Evolutionary conservation across 225 moss, liverwort and hornwort species (phyloP).

Genomic region (Antitrichia curtipendula): DNA sequence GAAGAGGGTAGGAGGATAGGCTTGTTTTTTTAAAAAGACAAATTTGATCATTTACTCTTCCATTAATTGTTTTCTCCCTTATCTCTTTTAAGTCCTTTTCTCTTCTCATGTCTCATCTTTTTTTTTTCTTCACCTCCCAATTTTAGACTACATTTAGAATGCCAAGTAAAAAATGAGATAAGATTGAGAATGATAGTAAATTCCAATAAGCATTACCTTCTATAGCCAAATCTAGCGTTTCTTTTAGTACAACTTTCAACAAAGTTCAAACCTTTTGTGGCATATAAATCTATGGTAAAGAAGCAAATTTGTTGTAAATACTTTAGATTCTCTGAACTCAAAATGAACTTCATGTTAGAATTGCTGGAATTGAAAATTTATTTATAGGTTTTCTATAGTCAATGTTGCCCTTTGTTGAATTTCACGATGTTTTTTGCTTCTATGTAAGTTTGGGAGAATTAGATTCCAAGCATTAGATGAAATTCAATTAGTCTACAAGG

Average conservation of each 20-base stretch:
- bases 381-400: rapidly evolving
- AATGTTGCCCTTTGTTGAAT: no score
- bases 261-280: background rate
- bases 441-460: no score
- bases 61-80: background rate
- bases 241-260: background rate
- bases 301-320: background rate
- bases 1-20: no score
- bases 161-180: background rate
- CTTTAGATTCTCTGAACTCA: background rate
- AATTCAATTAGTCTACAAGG: no score
- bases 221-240: background rate
- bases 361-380: background rate
- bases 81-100: background rate
- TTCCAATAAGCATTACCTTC: background rate
- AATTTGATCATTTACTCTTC: background rate
- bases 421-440: no score
- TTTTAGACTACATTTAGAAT: background rate
- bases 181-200: background rate
- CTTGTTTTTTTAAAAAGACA: background rate
- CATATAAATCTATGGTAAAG: background rate
- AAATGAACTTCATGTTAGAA: rapidly evolving
- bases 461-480: no score
- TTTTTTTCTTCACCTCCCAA: background rate
- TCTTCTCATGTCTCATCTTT: background rate